A percentile compares a stretch with the other conserved stretches of the same genome.
Evolutionary conservation across 2,329 filamentous ascomycete species (phyloP).

Genomic region (Phyllosticta paracitricarpa): DNA sequence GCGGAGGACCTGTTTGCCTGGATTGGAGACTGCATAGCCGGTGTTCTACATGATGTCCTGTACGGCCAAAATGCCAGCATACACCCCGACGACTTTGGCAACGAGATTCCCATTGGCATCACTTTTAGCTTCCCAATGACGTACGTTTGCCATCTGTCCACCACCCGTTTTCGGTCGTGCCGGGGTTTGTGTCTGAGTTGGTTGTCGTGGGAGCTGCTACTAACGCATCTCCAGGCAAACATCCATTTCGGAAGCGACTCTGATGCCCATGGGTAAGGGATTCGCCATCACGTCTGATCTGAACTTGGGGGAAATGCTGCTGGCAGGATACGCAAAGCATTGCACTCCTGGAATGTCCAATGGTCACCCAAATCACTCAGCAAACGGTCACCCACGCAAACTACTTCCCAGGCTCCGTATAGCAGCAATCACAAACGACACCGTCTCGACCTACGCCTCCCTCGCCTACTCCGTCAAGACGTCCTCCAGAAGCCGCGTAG

Average conservation of each 20-base stretch:
- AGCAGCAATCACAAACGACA: constrained; percentile 70
- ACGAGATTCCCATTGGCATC: constrained; percentile 53
- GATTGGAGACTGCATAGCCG: constrained; percentile 68
- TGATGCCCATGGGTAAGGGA: constrained; percentile 63
- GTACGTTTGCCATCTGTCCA: constrained; percentile 17
- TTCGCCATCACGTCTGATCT: constrained; percentile 53
- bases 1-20: constrained; percentile 68
- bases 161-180: background rate
- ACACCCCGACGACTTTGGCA: constrained; percentile 22
- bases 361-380: constrained; percentile 11
- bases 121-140: constrained; percentile 63
- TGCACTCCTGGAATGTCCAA: constrained; percentile 31
- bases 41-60: constrained; percentile 55
- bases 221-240: constrained; percentile 36
- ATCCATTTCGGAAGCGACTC: constrained; percentile 50
- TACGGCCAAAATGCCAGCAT: constrained; percentile 26
- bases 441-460: constrained; percentile 68
- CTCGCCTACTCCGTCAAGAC: constrained; percentile 63
- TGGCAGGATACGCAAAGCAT: constrained; percentile 49
- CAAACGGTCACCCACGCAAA: constrained; percentile 11
- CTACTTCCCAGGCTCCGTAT: constrained; percentile 58
- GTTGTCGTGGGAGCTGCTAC: constrained; percentile 3
- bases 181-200: constrained; percentile 11
- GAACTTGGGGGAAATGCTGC: constrained; percentile 50
- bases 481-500: constrained; percentile 51